A percentile compares a stretch with the other conserved stretches of the same genome.
Evolutionary conservation across 1,139 yeast species (phyloP).

Genomic region (Suhomyces bribrorum): DNA sequence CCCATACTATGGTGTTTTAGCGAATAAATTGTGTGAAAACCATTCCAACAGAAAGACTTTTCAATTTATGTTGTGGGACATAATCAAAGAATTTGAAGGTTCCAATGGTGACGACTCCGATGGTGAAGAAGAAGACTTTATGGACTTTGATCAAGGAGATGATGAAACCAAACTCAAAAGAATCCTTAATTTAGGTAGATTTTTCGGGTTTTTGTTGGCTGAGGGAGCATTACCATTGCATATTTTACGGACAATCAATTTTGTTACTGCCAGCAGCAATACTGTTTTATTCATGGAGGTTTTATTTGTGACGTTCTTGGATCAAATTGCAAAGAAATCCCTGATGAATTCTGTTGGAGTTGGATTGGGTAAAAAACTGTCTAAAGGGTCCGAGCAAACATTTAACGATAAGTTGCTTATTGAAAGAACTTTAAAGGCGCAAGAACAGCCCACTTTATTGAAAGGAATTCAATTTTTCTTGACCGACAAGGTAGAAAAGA

Average conservation of each 20-base stretch:
- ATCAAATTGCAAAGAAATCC: conserved; percentile 65
- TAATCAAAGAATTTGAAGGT: conserved; percentile 68
- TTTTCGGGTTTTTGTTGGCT: conserved; percentile 73
- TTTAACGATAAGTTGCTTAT: conserved; percentile 59
- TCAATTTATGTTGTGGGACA: conserved; percentile 90
- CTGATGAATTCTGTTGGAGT: conserved; percentile 53
- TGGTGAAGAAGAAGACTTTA: conserved; percentile 36
- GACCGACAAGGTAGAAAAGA: conserved; percentile 50
- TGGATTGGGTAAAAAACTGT: conserved; percentile 37
- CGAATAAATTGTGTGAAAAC: conserved; percentile 69
- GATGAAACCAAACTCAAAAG: conserved; percentile 49
- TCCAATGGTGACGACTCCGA: conserved; percentile 38
- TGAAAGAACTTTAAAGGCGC: conserved; percentile 58
- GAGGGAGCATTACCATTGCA: conserved; percentile 76
- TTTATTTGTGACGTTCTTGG: conserved; percentile 66
- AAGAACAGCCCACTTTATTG: conserved; percentile 61
- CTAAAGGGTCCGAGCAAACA: conserved; percentile 35
- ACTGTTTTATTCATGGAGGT: conserved; percentile 72
- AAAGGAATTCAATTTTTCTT: conserved; percentile 77
- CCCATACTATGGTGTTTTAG: conserved; percentile 86
- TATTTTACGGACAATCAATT: conserved; percentile 69
- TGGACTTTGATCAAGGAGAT: conserved; percentile 41
- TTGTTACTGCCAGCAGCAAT: conserved; percentile 69
- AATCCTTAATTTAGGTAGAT: conserved; percentile 72
- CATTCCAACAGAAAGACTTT: conserved; percentile 77